Evolutionary conservation across 768 basidiomycete genomes (phyloP), one percentile per base, ranked within the genome.

Genomic region (Gautieria morchelliformis): DNA sequence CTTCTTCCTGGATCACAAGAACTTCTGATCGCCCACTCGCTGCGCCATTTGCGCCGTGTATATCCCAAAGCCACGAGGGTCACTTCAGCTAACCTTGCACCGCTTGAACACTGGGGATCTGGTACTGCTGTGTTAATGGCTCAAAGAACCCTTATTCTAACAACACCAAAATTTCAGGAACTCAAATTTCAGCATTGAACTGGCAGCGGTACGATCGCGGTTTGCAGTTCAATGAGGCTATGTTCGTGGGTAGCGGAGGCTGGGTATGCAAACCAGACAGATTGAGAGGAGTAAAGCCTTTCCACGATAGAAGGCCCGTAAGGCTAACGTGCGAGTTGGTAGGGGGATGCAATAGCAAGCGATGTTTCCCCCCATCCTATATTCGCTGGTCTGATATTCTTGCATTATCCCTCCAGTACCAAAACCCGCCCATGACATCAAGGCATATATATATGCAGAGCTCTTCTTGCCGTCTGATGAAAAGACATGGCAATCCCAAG

Each of bases 171-270:
- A n/a, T 35, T 19, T 30, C 3, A 49, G 59, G 83, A 2, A 76
- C 80, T 5, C 83, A 84, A 52, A 71, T 84, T 10, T 76, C 75
- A 0, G 75, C 76, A 39, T 67, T 84, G 44, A 84, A 84, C 60
- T 83, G 83, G 83, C 82, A 84, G 67, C 71, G 69, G n/a, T 81
- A 76, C 61, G 82, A 84, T 62, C 63, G 60, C 1, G 77, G 77
- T 1, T 78, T 80, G 76, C 80, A 61, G 44, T 64, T 85, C 22
- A 83, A 84, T 61, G 84, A 83, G 64, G 83, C 74, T 0, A 74
- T 85, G 75, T 85, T 84, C 63, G 72, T 73, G 0, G 83, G 79
- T 0, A 78, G 73, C 3, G 63, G 67, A 2, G 83, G 82, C 1
- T 84, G 79, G 80, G 75, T 80, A 1, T 65, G 72, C 35, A 81